Evolutionary conservation across 306 rosid genomes (phyloP).

Genomic region (Rosa lucieae): DNA sequence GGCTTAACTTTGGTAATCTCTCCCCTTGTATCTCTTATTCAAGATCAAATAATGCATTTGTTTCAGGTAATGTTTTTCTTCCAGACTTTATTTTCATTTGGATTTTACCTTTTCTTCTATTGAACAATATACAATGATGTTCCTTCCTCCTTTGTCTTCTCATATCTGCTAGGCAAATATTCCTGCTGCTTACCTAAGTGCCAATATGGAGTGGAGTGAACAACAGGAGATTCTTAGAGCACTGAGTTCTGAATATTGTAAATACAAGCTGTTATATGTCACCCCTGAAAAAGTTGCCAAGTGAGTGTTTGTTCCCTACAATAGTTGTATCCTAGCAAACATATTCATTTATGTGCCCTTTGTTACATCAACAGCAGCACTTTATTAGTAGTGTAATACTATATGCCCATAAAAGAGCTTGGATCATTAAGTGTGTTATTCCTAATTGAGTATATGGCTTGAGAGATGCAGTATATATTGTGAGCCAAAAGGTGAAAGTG

Average conservation of each 20-base stretch:
- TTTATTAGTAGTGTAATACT: neutral
- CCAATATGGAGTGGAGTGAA: conserved; percentile 93
- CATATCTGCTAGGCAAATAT: conserved; percentile 66
- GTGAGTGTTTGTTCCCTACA: conserved; percentile 47
- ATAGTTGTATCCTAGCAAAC: conserved; percentile 17
- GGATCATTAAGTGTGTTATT: neutral
- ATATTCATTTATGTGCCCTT: conserved; percentile 25
- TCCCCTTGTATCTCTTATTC: too few relatives aligned
- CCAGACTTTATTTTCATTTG: too few relatives aligned
- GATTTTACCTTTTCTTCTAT: too few relatives aligned
- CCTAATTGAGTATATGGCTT: neutral
- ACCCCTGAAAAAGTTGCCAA: conserved; percentile 97
- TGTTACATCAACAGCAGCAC: conserved; percentile 8
- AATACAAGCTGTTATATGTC: conserved; percentile 84
- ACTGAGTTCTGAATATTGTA: conserved; percentile 67
- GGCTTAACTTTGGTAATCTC: too few relatives aligned
- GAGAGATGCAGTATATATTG: neutral
- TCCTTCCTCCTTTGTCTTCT: too few relatives aligned
- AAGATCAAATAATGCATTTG: too few relatives aligned
- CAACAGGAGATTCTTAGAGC: conserved; percentile 92
- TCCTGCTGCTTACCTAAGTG: conserved; percentile 89
- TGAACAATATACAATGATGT: too few relatives aligned
- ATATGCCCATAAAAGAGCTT: neutral
- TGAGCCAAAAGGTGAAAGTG: neutral
- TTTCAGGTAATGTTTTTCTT: too few relatives aligned